Percentiles rank a stretch among this genome's conserved stretches.
Evolutionary conservation across 164 flowering plant genomes (phyloP).

Genomic region (Magnolia kwangsiensis): DNA sequence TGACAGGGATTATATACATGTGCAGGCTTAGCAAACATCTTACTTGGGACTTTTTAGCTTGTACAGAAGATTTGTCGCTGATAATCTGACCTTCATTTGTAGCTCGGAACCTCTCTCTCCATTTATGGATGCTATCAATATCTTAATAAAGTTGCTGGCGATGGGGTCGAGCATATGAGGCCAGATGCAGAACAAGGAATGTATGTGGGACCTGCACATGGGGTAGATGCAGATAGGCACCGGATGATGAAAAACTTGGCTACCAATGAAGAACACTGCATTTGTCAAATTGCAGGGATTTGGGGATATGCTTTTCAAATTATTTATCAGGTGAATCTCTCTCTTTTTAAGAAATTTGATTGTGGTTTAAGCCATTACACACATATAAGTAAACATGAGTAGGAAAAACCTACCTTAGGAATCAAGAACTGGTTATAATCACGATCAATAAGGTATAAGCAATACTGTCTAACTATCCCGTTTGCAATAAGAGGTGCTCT

Average conservation of each 20-base stretch:
- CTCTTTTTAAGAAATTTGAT: neutral
- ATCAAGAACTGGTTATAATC: too few species aligned
- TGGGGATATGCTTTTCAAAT: slow-evolving; percentile 72
- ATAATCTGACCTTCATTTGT: slow-evolving; percentile 17
- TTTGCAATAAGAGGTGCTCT: too few species aligned
- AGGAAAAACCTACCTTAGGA: too few species aligned
- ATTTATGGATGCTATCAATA: slow-evolving; percentile 63
- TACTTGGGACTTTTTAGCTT: neutral
- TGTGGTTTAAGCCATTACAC: neutral
- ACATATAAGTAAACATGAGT: too few species aligned
- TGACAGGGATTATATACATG: neutral
- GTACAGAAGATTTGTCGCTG: neutral
- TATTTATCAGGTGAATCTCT: slow-evolving; percentile 66
- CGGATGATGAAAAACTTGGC: slow-evolving; percentile 19
- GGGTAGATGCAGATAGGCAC: slow-evolving; percentile 18
- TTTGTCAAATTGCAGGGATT: slow-evolving; percentile 50
- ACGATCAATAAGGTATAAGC: too few species aligned
- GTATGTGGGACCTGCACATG: slow-evolving; percentile 16
- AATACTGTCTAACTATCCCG: too few species aligned
- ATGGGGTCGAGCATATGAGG: slow-evolving; percentile 28
- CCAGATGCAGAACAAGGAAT: slow-evolving; percentile 54
- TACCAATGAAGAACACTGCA: slow-evolving; percentile 14
- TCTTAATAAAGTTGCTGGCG: slow-evolving; percentile 40
- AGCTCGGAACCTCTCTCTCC: slow-evolving; percentile 81
- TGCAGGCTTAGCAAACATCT: neutral